Percentiles rank a stretch among this genome's conserved stretches.
Evolutionary conservation across 2,329 filamentous ascomycete genomes (phyloP).

Genomic region (Trichoderma harzianum): DNA sequence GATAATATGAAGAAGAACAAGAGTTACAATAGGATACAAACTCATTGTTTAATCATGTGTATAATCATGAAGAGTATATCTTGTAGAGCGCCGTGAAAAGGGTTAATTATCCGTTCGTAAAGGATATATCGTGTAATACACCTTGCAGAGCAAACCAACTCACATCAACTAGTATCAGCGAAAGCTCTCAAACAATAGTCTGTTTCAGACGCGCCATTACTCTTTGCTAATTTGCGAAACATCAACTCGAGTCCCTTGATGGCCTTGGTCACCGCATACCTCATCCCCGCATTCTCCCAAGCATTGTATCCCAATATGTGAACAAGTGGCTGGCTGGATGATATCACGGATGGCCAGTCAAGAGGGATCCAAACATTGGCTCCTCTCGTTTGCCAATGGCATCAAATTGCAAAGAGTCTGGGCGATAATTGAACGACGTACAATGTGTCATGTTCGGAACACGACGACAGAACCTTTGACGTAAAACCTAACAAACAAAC

Average conservation of each 20-base stretch:
- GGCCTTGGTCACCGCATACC: neutral
- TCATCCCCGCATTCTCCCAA: neutral
- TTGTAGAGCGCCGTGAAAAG: neutral
- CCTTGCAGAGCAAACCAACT: neutral
- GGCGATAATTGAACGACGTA: neutral
- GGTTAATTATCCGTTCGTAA: neutral
- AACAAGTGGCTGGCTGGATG: neutral
- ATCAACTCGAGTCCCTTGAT: neutral
- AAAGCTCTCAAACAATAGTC: neutral
- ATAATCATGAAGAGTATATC: neutral
- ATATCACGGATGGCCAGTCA: neutral
- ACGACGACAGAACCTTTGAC: neutral
- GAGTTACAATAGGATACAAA: neutral
- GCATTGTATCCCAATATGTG: neutral
- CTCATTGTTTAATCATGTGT: neutral
- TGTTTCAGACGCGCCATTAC: neutral
- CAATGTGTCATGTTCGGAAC: neutral
- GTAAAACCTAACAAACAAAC: neutral
- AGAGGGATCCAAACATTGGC: neutral
- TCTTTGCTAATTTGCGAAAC: neutral
- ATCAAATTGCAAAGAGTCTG: neutral
- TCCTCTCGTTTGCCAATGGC: neutral
- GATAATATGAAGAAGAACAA: neutral
- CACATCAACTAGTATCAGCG: neutral
- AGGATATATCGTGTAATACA: neutral